These are phyloP conservation scores for Adansonia madagascariensis DNA, from an alignment of 441 rosid species.

Conservation along the genomic window DNA sequence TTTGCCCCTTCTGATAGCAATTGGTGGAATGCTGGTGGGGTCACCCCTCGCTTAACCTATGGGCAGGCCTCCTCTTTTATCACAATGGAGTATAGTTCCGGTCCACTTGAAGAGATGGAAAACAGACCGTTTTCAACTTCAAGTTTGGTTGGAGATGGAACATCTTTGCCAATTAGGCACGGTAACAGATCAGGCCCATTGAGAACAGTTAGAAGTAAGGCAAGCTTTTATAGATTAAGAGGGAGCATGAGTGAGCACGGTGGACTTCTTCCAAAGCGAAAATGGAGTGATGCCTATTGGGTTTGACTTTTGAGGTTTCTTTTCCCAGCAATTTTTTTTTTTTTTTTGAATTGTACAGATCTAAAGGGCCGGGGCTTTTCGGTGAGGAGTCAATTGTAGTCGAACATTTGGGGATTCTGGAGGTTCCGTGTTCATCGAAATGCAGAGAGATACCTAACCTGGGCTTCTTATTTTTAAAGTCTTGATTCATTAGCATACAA, in stretches of 20 bases:
- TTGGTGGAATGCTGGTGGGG: slow-evolving; percentile 83
- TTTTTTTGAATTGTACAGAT: slow-evolving; percentile 52
- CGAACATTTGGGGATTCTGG: slow-evolving; percentile 26
- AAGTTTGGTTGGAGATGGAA: slow-evolving; percentile 50
- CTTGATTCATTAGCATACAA: slow-evolving; percentile 43
- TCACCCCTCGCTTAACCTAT: slow-evolving; percentile 71
- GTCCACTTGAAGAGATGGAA: slow-evolving; percentile 69
- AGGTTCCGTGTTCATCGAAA: slow-evolving; percentile 24
- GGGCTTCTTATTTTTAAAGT: slow-evolving; percentile 41
- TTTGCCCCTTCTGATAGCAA: slow-evolving; percentile 76
- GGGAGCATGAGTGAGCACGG: slow-evolving; percentile 98
- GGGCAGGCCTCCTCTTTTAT: slow-evolving; percentile 86
- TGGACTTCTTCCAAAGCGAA: slow-evolving; percentile 55
- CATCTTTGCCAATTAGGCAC: slow-evolving; percentile 60
- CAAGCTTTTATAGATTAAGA: slow-evolving; percentile 64
- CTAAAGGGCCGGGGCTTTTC: slow-evolving; percentile 25
- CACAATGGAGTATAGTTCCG: slow-evolving; percentile 93
- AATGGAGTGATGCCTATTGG: slow-evolving; percentile 48
- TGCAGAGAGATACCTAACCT: slow-evolving; percentile 17
- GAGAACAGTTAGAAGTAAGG: slow-evolving; percentile 69
- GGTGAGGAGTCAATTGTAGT: slow-evolving; percentile 30
- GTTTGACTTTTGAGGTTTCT: slow-evolving; percentile 33
- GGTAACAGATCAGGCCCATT: slow-evolving; percentile 91
- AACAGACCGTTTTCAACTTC: slow-evolving; percentile 71
- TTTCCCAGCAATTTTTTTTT: background rate